These are phyloP conservation scores for Saccharomycopsis sp. DNA, from an alignment of 805 yeast species.

Conservation along the genomic window DNA sequence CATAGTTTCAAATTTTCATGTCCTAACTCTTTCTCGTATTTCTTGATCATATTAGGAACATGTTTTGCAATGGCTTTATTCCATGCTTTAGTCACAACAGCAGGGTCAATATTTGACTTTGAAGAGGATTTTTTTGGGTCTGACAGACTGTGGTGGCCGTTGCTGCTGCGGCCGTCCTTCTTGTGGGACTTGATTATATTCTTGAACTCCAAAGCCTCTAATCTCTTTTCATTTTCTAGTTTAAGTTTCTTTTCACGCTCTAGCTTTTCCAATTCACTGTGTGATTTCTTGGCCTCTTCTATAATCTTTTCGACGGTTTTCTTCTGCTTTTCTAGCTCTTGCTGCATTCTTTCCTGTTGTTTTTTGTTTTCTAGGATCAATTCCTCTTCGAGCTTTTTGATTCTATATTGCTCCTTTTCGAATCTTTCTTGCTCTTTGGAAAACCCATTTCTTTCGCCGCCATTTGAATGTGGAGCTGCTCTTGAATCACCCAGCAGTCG, in stretches of 20 bases:
- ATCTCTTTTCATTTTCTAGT: constrained; percentile 24
- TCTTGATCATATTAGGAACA: constrained; percentile 73
- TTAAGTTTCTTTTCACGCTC: constrained; percentile 22
- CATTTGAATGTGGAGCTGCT: neutral
- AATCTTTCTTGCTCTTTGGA: constrained; percentile 16
- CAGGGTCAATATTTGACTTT: neutral
- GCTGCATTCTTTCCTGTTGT: constrained; percentile 27
- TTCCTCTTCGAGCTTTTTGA: constrained; percentile 27
- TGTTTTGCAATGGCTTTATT: constrained; percentile 51
- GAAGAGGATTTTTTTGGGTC: neutral
- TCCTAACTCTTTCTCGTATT: constrained; percentile 59
- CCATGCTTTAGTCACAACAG: constrained; percentile 26
- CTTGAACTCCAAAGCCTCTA: constrained; percentile 14
- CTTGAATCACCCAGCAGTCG: constrained; percentile 20
- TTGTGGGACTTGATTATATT: constrained; percentile 5
- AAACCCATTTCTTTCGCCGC: neutral
- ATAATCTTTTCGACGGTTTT: constrained; percentile 33
- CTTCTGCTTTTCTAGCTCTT: constrained; percentile 26
- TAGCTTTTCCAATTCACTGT: constrained; percentile 26
- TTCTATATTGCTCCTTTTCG: constrained; percentile 22
- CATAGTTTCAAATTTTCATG: constrained; percentile 68
- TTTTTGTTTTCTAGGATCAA: constrained; percentile 26
- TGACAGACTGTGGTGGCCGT: constrained; percentile 23
- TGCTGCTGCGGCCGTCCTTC: neutral
- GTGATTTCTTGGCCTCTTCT: constrained; percentile 32